These are phyloP conservation scores for Colletotrichum coccodes DNA, from an alignment of 2,329 filamentous ascomycete genomes.

Conservation along the genomic window DNA sequence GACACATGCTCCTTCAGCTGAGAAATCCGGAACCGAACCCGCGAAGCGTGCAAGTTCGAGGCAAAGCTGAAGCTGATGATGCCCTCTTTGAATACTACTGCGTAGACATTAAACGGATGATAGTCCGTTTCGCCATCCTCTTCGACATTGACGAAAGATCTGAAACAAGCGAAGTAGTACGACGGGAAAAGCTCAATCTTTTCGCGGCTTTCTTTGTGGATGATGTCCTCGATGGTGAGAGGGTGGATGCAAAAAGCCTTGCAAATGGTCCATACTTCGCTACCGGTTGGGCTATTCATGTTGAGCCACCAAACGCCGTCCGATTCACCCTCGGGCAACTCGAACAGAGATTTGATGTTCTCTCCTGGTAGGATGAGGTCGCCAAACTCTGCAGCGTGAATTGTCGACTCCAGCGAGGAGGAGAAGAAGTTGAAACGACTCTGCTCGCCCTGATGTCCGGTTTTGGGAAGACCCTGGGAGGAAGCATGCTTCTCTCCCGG, in stretches of 20 bases:
- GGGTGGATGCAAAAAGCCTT: constrained; percentile 96
- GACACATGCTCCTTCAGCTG: constrained; percentile 94
- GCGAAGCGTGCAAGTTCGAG: constrained; percentile 85
- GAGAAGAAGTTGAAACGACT: constrained; percentile 98
- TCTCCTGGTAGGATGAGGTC: constrained; percentile 90
- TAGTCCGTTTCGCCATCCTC: constrained; percentile 85
- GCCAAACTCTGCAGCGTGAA: constrained; percentile 88
- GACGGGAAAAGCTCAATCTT: constrained; percentile 98
- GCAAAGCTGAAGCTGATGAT: constrained; percentile 94
- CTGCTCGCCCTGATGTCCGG: constrained; percentile 60
- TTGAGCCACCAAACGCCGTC: constrained; percentile 98
- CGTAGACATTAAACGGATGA: constrained; percentile 95
- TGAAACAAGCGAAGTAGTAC: constrained; percentile 98
- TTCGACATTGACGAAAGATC: constrained; percentile 84
- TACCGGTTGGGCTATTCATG: constrained; percentile 87
- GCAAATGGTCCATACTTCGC: constrained; percentile 88
- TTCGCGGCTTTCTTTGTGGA: constrained; percentile 93
- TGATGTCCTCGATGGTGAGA: constrained; percentile 94
- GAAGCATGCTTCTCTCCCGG: constrained; percentile 57
- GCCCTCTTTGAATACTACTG: constrained; percentile 94
- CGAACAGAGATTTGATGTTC: constrained; percentile 87
- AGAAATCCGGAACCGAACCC: constrained; percentile 91
- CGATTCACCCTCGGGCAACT: constrained; percentile 67
- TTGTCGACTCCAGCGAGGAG: constrained; percentile 90
- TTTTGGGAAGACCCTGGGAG: constrained; percentile 47